Evolutionary conservation across 768 basidiomycete species (phyloP).

Genomic region (Lyophyllum decastes): DNA sequence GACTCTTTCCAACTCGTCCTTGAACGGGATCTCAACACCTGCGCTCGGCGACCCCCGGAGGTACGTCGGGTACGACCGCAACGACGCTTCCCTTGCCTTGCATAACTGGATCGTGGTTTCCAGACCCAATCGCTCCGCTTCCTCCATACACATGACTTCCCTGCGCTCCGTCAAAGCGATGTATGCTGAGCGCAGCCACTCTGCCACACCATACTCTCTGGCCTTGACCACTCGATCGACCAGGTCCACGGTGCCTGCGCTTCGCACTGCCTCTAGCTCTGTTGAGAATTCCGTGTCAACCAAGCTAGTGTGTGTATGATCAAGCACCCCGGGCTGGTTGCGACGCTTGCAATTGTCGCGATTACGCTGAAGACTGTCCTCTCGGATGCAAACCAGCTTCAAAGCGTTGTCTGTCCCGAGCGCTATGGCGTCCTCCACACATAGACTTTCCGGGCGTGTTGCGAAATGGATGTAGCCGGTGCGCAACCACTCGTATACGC

Average conservation of each 20-base stretch:
- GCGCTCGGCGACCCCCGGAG: neutral
- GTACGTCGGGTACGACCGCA: neutral
- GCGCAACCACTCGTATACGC: neutral
- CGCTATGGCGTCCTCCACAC: neutral
- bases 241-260: neutral
- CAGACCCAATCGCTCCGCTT: neutral
- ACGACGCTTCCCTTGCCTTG: neutral
- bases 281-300: neutral
- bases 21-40: neutral
- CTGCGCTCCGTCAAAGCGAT: conserved; percentile 2
- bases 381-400: neutral
- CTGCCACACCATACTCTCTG: neutral
- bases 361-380: neutral
- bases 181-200: conserved; percentile 6
- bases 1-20: neutral
- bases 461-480: neutral
- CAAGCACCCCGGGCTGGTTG: neutral
- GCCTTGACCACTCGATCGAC: conserved; percentile 6
- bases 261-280: neutral
- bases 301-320: neutral
- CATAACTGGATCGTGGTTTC: conserved; percentile 3
- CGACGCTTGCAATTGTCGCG: neutral
- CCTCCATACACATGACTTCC: conserved; percentile 1
- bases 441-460: neutral
- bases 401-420: conserved; percentile 5